These are phyloP conservation scores for Mycena indigotica DNA, from an alignment of 768 basidiomycete genomes.

Conservation along the genomic window DNA sequence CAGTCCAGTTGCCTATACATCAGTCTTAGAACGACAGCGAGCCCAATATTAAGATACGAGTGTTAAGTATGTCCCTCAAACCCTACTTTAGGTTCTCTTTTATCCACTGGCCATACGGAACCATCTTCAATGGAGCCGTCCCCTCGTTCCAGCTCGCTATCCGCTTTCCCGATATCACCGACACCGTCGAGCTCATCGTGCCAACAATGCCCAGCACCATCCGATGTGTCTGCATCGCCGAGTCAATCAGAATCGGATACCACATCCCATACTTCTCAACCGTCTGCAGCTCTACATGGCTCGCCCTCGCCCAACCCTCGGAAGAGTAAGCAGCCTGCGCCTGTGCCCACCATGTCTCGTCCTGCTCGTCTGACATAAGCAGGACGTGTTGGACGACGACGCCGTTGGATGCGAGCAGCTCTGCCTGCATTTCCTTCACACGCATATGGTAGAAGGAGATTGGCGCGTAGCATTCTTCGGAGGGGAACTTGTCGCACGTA, in stretches of 20 bases:
- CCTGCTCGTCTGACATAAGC: conserved; percentile 40
- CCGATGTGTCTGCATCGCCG: conserved; percentile 49
- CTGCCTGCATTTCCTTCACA: conserved; percentile 32
- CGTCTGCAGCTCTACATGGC: not conserved
- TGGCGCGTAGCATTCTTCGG: conserved; percentile 30
- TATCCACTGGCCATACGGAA: too few species aligned
- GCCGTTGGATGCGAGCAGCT: conserved; percentile 24
- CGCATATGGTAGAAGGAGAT: conserved; percentile 27
- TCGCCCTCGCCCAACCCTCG: not conserved
- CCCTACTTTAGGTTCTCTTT: too few species aligned
- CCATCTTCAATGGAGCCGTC: too few species aligned
- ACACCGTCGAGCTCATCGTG: conserved; percentile 53
- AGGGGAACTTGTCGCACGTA: conserved; percentile 26
- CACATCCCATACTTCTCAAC: conserved; percentile 23
- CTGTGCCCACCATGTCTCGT: conserved; percentile 33
- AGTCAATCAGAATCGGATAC: conserved; percentile 52
- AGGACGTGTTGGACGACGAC: conserved; percentile 30
- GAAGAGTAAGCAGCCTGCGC: conserved; percentile 26
- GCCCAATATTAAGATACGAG: too few species aligned
- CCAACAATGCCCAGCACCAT: conserved; percentile 49
- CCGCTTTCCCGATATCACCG: too few species aligned
- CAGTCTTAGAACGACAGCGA: too few species aligned
- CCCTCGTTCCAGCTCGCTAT: too few species aligned
- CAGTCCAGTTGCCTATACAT: too few species aligned
- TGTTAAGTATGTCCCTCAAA: too few species aligned